These are phyloP conservation scores for Chlamydomonas sphaeroides DNA, from an alignment of 139 green algal genomes.

Conservation along the genomic window DNA sequence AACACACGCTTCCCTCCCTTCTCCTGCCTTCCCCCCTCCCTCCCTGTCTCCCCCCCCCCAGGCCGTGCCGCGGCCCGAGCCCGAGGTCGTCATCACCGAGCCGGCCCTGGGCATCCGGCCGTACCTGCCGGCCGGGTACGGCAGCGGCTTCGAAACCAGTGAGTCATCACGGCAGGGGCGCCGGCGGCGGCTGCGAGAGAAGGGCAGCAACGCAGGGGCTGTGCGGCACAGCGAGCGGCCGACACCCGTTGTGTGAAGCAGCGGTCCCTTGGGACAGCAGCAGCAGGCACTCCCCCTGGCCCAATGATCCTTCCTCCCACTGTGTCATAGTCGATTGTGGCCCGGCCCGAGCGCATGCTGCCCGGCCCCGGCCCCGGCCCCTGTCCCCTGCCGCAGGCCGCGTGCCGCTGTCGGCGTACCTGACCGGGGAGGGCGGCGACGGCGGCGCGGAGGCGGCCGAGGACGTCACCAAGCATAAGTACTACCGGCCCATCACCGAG, in stretches of 20 bases:
- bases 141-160: constrained; percentile 58
- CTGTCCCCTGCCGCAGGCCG: constrained; percentile 3
- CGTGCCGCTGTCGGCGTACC: constrained; percentile 28
- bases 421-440: background rate
- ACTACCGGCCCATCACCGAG: constrained; percentile 45
- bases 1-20: too few relatives aligned
- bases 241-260: too few relatives aligned
- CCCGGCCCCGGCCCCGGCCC: background rate
- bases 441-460: constrained; percentile 21
- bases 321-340: too few relatives aligned
- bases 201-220: too few relatives aligned
- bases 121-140: constrained; percentile 61
- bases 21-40: background rate
- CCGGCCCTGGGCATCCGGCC: constrained; percentile 44
- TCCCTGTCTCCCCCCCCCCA: background rate
- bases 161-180: background rate
- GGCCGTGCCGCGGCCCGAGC: constrained; percentile 27
- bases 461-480: constrained; percentile 9
- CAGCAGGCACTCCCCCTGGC: too few relatives aligned
- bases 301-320: too few relatives aligned
- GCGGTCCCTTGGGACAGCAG: too few relatives aligned
- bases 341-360: too few relatives aligned
- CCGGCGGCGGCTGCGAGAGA: too few relatives aligned
- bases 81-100: constrained; percentile 51
- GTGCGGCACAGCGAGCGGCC: too few relatives aligned